phyloP scores from a whole-genome alignment of 768 basidiomycete species.

The Mycena sanguinolenta region DNA sequence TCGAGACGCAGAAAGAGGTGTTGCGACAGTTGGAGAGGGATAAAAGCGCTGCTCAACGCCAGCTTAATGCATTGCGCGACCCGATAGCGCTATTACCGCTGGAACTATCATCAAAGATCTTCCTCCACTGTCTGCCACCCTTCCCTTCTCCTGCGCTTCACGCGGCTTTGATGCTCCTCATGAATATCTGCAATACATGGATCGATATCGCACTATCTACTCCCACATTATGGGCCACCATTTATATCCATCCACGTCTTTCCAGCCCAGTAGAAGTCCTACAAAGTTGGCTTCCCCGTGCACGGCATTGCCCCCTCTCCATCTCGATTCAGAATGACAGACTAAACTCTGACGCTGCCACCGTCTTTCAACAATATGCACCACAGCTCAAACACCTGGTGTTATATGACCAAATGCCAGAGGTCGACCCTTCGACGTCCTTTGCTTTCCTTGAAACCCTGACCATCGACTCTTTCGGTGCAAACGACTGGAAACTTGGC shows the following conservation, averaged over 20 bases:
- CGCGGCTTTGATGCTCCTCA: no score
- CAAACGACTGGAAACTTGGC: background rate
- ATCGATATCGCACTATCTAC: background rate
- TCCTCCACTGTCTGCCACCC: conserved; percentile 10
- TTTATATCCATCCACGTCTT: background rate
- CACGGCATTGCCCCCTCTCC: no score
- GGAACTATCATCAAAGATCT: conserved; percentile 15
- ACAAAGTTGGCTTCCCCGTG: conserved; percentile 3
- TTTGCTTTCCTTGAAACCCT: no score
- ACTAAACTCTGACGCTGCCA: no score
- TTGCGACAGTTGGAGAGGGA: background rate
- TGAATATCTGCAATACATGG: conserved; percentile 7
- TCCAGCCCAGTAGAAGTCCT: background rate
- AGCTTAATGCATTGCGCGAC: conserved; percentile 11
- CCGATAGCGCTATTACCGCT: background rate
- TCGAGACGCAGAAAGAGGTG: conserved; percentile 18
- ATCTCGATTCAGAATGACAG: no score
- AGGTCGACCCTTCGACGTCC: no score
- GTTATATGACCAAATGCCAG: no score
- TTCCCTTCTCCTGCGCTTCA: no score
- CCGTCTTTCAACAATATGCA: no score
- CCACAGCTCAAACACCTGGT: no score
- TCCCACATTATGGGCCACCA: background rate
- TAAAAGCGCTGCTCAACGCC: conserved; percentile 2
- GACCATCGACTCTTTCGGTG: no score